Evolutionary conservation across 2,329 filamentous ascomycete species (phyloP).

Genomic region (Xylaria sp.): DNA sequence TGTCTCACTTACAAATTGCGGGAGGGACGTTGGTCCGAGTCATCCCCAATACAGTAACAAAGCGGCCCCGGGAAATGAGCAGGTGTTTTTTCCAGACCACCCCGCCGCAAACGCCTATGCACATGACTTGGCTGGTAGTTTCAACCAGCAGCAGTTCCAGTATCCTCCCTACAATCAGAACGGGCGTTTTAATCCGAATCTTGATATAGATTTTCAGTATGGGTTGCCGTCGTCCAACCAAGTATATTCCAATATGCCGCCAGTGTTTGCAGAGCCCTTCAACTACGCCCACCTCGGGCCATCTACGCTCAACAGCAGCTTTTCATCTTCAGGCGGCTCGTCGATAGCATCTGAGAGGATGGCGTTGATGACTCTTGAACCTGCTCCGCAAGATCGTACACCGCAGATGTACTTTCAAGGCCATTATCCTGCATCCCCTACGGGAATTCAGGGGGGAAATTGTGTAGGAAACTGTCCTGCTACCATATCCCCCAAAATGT

Average conservation of each 20-base stretch:
- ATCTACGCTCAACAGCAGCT: conserved; percentile 38
- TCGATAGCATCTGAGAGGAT: conserved; percentile 46
- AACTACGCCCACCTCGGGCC: conserved; percentile 40
- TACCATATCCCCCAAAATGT: conserved; percentile 48
- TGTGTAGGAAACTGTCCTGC: conserved; percentile 41
- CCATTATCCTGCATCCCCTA: conserved; percentile 24
- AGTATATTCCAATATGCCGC: conserved; percentile 37
- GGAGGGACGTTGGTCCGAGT: conserved; percentile 47
- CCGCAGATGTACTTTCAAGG: conserved; percentile 24
- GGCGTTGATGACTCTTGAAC: conserved; percentile 45
- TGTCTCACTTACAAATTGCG: conserved; percentile 48
- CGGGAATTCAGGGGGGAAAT: conserved; percentile 20
- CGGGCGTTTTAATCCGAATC: conserved; percentile 29
- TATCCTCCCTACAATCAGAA: conserved; percentile 39
- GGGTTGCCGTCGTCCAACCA: conserved; percentile 34
- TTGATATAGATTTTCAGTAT: conserved; percentile 37
- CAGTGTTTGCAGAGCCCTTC: conserved; percentile 44
- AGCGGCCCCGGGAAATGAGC: conserved; percentile 46
- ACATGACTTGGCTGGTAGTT: conserved; percentile 38
- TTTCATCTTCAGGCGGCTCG: conserved; percentile 45
- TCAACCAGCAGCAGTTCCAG: conserved; percentile 40
- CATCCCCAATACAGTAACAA: conserved; percentile 48
- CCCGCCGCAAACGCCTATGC: conserved; percentile 44
- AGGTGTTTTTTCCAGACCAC: conserved; percentile 42
- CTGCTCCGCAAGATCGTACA: conserved; percentile 30